Conservation (phyloP, 2,329 filamentous ascomycete genomes). For the Clathrospora elynae region DNA sequence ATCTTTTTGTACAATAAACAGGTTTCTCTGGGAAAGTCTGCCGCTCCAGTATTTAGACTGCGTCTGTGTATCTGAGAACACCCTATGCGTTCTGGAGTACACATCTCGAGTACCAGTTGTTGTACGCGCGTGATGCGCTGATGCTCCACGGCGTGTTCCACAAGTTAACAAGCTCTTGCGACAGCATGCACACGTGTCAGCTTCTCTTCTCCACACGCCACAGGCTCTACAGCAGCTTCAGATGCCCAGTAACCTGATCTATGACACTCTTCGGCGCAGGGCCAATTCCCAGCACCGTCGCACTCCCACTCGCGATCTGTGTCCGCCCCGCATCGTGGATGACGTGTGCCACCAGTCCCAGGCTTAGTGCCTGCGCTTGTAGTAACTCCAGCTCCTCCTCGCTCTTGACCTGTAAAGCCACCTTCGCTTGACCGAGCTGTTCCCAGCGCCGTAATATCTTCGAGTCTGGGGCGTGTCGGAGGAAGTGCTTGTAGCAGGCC, state of each 20-base stretch:
- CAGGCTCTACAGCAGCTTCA: slow-evolving; percentile 74
- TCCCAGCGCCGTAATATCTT: slow-evolving; percentile 84
- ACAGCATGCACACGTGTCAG: slow-evolving; percentile 7
- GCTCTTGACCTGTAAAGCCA: slow-evolving; percentile 85
- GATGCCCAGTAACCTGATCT: slow-evolving; percentile 79
- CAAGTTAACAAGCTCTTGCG: neutral
- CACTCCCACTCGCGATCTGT: slow-evolving; percentile 91
- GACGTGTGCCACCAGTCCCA: slow-evolving; percentile 86
- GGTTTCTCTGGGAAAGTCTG: neutral
- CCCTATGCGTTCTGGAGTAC: neutral
- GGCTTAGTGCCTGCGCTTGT: slow-evolving; percentile 77
- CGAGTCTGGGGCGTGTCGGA: slow-evolving; percentile 60
- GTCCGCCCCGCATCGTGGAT: slow-evolving; percentile 96
- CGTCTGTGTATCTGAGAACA: slow-evolving; percentile 1
- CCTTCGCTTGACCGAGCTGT: slow-evolving; percentile 83
- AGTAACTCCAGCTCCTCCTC: slow-evolving; percentile 79
- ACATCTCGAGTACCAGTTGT: slow-evolving; percentile 1
- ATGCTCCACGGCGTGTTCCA: neutral
- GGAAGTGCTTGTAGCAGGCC: slow-evolving; percentile 89
- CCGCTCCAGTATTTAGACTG: neutral
- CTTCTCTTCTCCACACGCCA: neutral
- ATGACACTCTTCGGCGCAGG: slow-evolving; percentile 82
- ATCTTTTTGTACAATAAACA: neutral
- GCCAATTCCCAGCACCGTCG: slow-evolving; percentile 81
- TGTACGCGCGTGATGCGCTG: neutral